These are phyloP conservation scores for Aurinia saxatilis DNA, from an alignment of 345 rosid species.

Conservation along the genomic window DNA sequence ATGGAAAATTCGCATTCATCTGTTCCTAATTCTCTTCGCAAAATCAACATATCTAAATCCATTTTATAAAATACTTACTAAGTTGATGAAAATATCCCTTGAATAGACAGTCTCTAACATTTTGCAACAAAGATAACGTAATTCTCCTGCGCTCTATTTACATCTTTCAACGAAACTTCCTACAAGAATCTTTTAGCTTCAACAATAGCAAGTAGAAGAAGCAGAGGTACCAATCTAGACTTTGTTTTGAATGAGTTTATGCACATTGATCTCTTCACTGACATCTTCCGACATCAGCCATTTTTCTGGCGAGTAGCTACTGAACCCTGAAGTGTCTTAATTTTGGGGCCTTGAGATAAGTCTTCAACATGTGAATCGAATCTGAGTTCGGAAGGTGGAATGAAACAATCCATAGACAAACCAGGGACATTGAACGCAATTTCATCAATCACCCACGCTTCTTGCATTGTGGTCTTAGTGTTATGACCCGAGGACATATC, in stretches of 20 bases:
- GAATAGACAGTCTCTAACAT: not conserved
- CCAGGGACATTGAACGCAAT: conserved; percentile 65
- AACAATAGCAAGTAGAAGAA: conserved; percentile 9
- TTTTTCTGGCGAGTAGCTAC: conserved; percentile 9
- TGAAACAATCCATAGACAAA: conserved; percentile 61
- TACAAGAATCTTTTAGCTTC: conserved; percentile 17
- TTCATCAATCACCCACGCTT: conserved; percentile 71
- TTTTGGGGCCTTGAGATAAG: conserved; percentile 39
- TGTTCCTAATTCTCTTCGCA: too few relatives aligned
- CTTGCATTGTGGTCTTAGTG: conserved; percentile 71
- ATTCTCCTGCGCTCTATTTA: conserved; percentile 18
- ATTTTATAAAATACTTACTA: not conserved
- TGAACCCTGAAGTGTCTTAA: conserved; percentile 23
- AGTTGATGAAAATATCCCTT: not conserved
- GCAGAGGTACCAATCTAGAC: not conserved
- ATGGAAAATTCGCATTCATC: too few relatives aligned
- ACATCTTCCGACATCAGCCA: conserved; percentile 10
- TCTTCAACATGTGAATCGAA: conserved; percentile 49
- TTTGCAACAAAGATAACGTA: conserved; percentile 3
- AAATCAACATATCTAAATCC: too few relatives aligned
- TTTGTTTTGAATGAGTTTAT: conserved; percentile 14
- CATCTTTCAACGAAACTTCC: conserved; percentile 23
- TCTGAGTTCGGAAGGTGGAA: conserved; percentile 62
- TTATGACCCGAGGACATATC: conserved; percentile 55
- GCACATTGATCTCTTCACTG: conserved; percentile 12